Percentiles rank a stretch among this genome's conserved stretches.
Evolutionary conservation across 805 yeast genomes (phyloP).

Genomic region (Vanderwaltozyma yarrowii): DNA sequence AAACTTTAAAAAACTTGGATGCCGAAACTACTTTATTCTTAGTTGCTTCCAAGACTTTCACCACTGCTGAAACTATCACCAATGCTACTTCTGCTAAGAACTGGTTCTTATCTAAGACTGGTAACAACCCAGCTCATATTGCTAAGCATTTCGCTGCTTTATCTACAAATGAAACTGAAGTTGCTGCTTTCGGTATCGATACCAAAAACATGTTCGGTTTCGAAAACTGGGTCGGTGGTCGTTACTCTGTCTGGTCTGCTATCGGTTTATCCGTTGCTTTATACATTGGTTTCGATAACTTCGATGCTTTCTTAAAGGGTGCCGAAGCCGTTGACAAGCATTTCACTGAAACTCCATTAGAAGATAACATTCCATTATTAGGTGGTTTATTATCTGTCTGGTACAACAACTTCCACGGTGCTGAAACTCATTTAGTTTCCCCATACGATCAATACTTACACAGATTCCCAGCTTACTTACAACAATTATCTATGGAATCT

Average conservation of each 20-base stretch:
- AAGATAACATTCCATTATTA: slow-evolving; percentile 81
- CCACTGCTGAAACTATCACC: slow-evolving; percentile 96
- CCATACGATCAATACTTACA: slow-evolving; percentile 98
- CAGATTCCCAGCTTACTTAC: slow-evolving; percentile 98
- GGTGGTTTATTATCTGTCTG: slow-evolving; percentile 94
- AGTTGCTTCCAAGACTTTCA: slow-evolving; percentile 95
- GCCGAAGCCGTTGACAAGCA: slow-evolving; percentile 96
- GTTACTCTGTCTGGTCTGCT: slow-evolving; percentile 99
- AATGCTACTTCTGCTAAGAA: slow-evolving; percentile 91
- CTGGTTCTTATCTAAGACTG: slow-evolving; percentile 77
- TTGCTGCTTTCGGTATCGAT: slow-evolving; percentile 92
- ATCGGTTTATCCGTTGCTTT: slow-evolving; percentile 93
- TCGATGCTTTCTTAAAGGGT: slow-evolving; percentile 86
- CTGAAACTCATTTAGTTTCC: slow-evolving; percentile 96
- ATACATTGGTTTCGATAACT: slow-evolving; percentile 92
- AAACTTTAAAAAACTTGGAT: slow-evolving; percentile 63
- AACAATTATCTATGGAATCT: slow-evolving; percentile 98
- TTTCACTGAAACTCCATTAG: slow-evolving; percentile 73
- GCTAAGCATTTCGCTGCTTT: slow-evolving; percentile 98
- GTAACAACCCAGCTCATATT: slow-evolving; percentile 50
- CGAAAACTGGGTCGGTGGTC: slow-evolving; percentile 99
- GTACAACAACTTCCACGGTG: slow-evolving; percentile 98
- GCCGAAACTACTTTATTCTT: slow-evolving; percentile 90
- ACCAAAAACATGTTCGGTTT: slow-evolving; percentile 97
- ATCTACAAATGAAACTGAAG: slow-evolving; percentile 87